A percentile compares a stretch with the other conserved stretches of the same genome.
Conservation (phyloP, 768 basidiomycete genomes). For the Boletus patriciae region DNA sequence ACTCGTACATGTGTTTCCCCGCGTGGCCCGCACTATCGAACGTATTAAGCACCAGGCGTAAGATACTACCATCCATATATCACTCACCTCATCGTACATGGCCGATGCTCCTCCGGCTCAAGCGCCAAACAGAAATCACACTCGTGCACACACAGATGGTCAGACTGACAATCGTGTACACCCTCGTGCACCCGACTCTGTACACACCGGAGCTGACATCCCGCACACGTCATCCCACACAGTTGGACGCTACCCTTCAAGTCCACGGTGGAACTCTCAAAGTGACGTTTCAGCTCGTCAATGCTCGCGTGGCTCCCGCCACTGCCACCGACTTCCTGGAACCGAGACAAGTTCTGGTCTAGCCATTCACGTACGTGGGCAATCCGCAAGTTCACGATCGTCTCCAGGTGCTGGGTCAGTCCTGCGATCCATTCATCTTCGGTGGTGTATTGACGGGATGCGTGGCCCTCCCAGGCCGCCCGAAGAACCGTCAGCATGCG, state of each 20-base stretch:
- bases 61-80: background rate
- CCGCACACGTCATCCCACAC: conserved; percentile 48
- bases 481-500: conserved; percentile 14
- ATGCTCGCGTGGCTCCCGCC: conserved; percentile 40
- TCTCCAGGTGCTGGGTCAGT: conserved; percentile 40
- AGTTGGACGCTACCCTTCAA: conserved; percentile 47
- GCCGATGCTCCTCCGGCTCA: conserved; percentile 31
- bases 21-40: conserved; percentile 54
- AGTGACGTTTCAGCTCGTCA: conserved; percentile 43
- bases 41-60: background rate
- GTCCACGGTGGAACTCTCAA: conserved; percentile 45
- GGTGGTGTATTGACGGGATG: conserved; percentile 17
- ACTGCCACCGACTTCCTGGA: conserved; percentile 30
- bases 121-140: conserved; percentile 42
- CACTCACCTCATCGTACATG: conserved; percentile 51
- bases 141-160: conserved; percentile 44
- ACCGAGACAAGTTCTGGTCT: conserved; percentile 46
- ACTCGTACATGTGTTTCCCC: conserved; percentile 52
- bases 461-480: conserved; percentile 15
- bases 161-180: conserved; percentile 50
- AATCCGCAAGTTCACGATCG: conserved; percentile 43
- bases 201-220: conserved; percentile 52
- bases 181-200: conserved; percentile 45
- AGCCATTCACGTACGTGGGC: conserved; percentile 54
- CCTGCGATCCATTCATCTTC: conserved; percentile 40